Evolutionary conservation across 169 alveolate species (phyloP), one percentile per base, ranked within the genome.

Genomic region (Plasmodium sp.): DNA sequence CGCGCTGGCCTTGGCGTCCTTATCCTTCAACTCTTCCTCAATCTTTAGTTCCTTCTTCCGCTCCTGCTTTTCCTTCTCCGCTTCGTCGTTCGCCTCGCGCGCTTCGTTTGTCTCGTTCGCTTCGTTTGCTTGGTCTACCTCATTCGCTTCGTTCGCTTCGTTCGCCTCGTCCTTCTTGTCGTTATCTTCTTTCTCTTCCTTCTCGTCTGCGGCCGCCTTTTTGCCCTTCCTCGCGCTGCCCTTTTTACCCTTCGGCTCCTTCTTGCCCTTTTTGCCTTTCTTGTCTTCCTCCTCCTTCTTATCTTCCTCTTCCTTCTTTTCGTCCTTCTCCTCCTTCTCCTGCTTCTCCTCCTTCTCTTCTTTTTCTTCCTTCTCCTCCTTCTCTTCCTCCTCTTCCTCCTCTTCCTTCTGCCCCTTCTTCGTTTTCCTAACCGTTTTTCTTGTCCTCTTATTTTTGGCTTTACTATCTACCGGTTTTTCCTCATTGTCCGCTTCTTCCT

Each of bases 1-100:
- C 5, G 99, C 99, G 83, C 99, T 97, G 18, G 99, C 97, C 92
- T 97, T 98, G 43, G 99, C 98, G 88, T 98, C 98, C 84, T 98
- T 97, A 79, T 96, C 97, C 88, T 97, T 96, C 45, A 97, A 94
- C 48, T 98, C 96, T 79, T 97, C 92, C 56, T 97, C 97, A 90
- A 97, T 99, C 81, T 97, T 97, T 33, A 97, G 98, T 27, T 96
- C 96, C 22, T 93, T 96, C 84, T 96, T 95, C 74, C 94, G 83
- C 84, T 94, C 96, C 39, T 96, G 95, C 27, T 96, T 81, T 33
- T 97, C 98, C 79, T 96, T 67, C 6, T 67, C 41, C 5, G 80
- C 71, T 18, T 45, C 62, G 34, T 86, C 86, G 14, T 48, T 51
- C 33, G 12, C 77, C 48, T 22, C 27, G 27, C 27, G 27, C 27